Percentiles rank a stretch among this genome's conserved stretches.
These are phyloP conservation scores for Fraxinus excelsior DNA, from an alignment of 257 asterid genomes.

Conservation along the genomic window DNA sequence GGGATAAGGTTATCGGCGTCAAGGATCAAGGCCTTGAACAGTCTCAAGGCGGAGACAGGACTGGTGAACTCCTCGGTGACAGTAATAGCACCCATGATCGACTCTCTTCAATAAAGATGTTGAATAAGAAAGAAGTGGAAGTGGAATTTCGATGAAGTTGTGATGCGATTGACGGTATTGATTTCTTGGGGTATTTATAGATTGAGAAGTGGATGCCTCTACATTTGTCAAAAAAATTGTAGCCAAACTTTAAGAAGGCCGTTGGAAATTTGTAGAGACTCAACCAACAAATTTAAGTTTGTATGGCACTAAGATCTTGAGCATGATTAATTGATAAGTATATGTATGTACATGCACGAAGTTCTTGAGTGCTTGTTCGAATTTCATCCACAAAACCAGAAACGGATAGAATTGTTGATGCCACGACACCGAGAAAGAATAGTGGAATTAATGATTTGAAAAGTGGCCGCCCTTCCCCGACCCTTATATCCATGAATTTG, in stretches of 20 bases:
- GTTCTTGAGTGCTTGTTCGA: no score
- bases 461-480: no score
- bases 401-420: no score
- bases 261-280: not conserved
- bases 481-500: no score
- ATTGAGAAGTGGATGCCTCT: not conserved
- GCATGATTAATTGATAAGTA: not conserved
- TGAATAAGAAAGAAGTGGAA: no score
- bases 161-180: conserved; percentile 6
- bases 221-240: not conserved
- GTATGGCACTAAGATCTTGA: no score
- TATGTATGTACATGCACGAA: no score
- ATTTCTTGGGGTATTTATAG: conserved; percentile 28
- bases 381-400: no score
- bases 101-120: not conserved
- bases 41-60: conserved; percentile 32
- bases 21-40: conserved; percentile 44
- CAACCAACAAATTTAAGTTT: not conserved
- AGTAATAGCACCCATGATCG: conserved; percentile 33
- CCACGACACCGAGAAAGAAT: no score
- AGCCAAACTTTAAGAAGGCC: conserved; percentile 10
- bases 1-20: conserved; percentile 50
- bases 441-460: no score
- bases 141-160: not conserved
- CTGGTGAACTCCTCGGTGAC: conserved; percentile 34